These are phyloP conservation scores for Aspergillus persii DNA, from an alignment of 2,329 filamentous ascomycete genomes.

Conservation along the genomic window DNA sequence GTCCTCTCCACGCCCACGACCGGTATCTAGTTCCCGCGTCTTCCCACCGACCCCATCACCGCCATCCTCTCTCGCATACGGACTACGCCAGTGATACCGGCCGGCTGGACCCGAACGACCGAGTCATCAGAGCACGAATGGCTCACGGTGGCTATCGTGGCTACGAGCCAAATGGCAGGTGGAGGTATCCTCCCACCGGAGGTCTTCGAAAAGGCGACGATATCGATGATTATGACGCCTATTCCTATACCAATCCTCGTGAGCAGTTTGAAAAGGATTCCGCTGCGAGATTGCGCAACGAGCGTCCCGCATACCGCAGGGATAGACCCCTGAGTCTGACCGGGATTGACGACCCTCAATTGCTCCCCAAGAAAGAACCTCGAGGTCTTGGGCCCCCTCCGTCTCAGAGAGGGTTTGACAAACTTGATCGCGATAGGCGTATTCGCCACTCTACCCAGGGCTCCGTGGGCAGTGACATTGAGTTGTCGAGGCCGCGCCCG, in stretches of 20 bases:
- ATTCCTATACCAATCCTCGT: constrained; percentile 48
- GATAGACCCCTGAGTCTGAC: constrained; percentile 42
- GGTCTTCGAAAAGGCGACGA: constrained; percentile 34
- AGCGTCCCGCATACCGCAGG: constrained; percentile 21
- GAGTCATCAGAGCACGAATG: constrained; percentile 17
- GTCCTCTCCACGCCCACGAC: constrained; percentile 32
- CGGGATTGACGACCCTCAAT: constrained; percentile 34
- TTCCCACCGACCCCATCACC: constrained; percentile 27
- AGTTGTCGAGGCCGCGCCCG: constrained; percentile 36
- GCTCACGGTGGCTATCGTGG: constrained; percentile 26
- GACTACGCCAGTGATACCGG: constrained; percentile 40
- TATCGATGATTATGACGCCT: constrained; percentile 43
- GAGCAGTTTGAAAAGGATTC: constrained; percentile 49
- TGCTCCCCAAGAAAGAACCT: constrained; percentile 25
- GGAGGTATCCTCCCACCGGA: constrained; percentile 30
- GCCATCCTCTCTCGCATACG: constrained; percentile 33
- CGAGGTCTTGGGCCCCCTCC: constrained; percentile 37
- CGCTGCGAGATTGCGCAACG: constrained; percentile 35
- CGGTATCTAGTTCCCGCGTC: constrained; percentile 33
- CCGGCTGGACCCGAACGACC: constrained; percentile 23
- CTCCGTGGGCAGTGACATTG: constrained; percentile 29
- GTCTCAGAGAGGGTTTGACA: constrained; percentile 38
- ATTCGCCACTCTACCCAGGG: constrained; percentile 23
- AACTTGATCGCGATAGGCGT: constrained; percentile 29
- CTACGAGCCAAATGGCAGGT: constrained; percentile 23